A percentile compares a stretch with the other conserved stretches of the same genome.
Evolutionary conservation across 1,139 yeast species (phyloP).

Genomic region (Sugiyamaella grinbergsii): DNA sequence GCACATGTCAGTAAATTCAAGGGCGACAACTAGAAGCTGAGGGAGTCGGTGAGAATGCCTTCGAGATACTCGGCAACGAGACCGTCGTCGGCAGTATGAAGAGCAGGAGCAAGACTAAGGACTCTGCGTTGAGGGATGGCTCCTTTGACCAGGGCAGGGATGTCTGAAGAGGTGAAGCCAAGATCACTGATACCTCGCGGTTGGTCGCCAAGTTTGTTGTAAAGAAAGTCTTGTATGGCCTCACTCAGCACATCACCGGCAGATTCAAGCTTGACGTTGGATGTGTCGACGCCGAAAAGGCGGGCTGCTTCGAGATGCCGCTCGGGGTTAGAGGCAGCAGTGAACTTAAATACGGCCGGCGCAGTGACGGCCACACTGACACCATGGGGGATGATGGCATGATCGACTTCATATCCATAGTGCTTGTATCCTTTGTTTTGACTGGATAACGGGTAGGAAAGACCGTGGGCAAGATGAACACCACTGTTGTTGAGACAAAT

Average conservation of each 20-base stretch:
- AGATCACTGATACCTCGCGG: constrained; percentile 43
- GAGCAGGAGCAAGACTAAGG: constrained; percentile 43
- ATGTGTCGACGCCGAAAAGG: constrained; percentile 44
- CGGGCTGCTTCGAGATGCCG: constrained; percentile 46
- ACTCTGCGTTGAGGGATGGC: constrained; percentile 48
- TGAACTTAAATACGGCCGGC: constrained; percentile 46
- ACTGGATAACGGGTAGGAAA: constrained; percentile 46
- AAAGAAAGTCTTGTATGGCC: constrained; percentile 43
- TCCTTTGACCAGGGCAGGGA: constrained; percentile 44
- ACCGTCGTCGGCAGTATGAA: constrained; percentile 37
- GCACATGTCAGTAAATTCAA: not conserved
- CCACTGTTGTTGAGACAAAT: constrained; percentile 50
- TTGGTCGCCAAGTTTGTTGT: constrained; percentile 43
- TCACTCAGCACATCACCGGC: constrained; percentile 47
- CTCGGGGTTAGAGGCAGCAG: constrained; percentile 47
- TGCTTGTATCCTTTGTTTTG: constrained; percentile 46
- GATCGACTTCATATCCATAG: constrained; percentile 45
- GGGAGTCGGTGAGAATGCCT: constrained; percentile 35
- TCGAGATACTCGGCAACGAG: constrained; percentile 35
- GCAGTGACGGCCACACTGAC: constrained; percentile 48
- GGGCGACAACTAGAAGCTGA: constrained; percentile 25
- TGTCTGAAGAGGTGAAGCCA: constrained; percentile 41
- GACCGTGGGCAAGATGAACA: constrained; percentile 48
- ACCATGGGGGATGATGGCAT: constrained; percentile 47
- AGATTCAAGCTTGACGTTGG: constrained; percentile 43